Conservation (phyloP, 1,284 basidiomycete species). For the Tetrapyrgos nigripes region DNA sequence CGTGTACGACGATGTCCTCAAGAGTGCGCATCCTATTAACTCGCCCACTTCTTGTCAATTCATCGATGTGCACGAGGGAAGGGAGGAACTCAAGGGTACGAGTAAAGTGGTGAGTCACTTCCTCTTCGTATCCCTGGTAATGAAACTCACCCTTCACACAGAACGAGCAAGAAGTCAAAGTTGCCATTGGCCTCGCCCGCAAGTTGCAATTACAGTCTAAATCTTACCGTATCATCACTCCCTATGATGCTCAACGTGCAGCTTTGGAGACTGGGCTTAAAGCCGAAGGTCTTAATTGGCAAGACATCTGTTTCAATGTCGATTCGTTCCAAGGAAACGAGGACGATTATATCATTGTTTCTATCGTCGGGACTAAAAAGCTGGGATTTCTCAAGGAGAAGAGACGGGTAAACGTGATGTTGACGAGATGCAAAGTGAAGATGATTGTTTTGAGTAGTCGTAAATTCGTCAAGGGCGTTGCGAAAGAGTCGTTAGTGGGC, state of each 20-base stretch:
- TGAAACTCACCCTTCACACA: constrained; percentile 26
- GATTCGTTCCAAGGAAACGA: constrained; percentile 65
- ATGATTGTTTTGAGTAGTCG: constrained; percentile 70
- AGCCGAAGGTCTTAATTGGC: constrained; percentile 51
- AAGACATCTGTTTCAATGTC: constrained; percentile 63
- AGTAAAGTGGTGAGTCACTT: constrained; percentile 44
- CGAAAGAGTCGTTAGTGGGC: constrained; percentile 54
- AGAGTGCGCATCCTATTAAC: constrained; percentile 58
- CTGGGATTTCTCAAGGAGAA: constrained; percentile 65
- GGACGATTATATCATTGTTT: constrained; percentile 65
- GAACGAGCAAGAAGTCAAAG: constrained; percentile 57
- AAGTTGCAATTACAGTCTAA: constrained; percentile 50
- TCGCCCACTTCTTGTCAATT: constrained; percentile 52
- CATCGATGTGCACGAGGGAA: constrained; percentile 51
- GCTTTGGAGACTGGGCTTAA: constrained; percentile 57
- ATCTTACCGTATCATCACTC: constrained; percentile 68
- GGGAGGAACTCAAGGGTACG: constrained; percentile 41
- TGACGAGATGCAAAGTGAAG: constrained; percentile 68
- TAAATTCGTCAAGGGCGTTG: constrained; percentile 57
- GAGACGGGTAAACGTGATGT: constrained; percentile 73
- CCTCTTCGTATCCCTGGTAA: neutral
- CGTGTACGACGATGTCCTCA: constrained; percentile 62
- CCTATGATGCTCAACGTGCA: constrained; percentile 70
- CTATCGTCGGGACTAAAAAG: constrained; percentile 64
- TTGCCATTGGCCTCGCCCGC: constrained; percentile 51